Evolutionary conservation across 495 filamentous ascomycete species (phyloP).

Genomic region (Halenospora varia): DNA sequence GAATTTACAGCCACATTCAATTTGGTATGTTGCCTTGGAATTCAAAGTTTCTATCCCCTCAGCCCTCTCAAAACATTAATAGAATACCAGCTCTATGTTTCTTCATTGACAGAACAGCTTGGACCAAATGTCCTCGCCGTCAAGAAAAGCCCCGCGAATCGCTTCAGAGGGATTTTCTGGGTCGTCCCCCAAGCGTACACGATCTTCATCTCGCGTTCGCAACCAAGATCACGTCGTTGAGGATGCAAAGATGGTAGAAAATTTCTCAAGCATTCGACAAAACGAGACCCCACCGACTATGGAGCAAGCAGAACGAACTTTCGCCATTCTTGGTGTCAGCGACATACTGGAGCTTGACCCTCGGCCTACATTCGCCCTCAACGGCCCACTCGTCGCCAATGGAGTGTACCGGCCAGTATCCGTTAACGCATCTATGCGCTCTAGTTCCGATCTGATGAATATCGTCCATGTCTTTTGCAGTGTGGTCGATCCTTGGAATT

Average conservation of each 20-base stretch:
- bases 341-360: constrained; percentile 35
- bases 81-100: background rate
- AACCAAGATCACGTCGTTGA: too few species aligned
- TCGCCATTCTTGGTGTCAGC: background rate
- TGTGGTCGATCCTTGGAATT: too few species aligned
- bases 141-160: constrained; percentile 3
- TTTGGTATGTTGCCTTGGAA: too few species aligned
- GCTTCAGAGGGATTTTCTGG: background rate
- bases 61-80: too few species aligned
- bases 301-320: background rate
- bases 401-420: constrained; percentile 11
- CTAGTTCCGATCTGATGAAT: constrained; percentile 2
- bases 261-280: too few species aligned
- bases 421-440: constrained; percentile 3
- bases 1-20: too few species aligned
- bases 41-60: too few species aligned
- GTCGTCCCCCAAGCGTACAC: background rate
- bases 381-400: constrained; percentile 7
- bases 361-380: constrained; percentile 37
- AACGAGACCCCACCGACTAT: too few species aligned
- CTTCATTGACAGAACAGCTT: background rate
- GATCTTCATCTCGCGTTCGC: constrained; percentile 31
- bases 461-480: background rate
- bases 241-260: too few species aligned
- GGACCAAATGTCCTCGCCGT: constrained; percentile 3